Evolutionary conservation across 495 filamentous ascomycete genomes (phyloP).

Genomic region (Penicillium simplicissimum): DNA sequence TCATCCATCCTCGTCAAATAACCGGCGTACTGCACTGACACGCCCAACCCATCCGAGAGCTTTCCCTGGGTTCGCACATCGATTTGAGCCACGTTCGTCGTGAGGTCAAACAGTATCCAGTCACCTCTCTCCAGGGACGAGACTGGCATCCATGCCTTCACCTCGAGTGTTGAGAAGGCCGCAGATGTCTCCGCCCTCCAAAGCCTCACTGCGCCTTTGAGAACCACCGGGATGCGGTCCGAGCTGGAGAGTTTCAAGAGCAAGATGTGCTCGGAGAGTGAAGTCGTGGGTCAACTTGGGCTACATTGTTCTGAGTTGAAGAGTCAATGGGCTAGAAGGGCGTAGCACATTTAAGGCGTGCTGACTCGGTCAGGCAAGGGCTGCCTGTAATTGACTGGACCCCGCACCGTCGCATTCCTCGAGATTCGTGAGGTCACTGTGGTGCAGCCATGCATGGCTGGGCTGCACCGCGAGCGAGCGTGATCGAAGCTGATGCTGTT

Average conservation of each 20-base stretch:
- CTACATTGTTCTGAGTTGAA: background rate
- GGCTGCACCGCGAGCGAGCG: background rate
- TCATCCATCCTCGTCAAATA: background rate
- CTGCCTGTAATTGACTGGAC: background rate
- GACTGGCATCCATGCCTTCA: background rate
- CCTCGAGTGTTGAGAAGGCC: background rate
- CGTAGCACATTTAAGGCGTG: background rate
- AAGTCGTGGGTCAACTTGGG: background rate
- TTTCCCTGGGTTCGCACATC: background rate
- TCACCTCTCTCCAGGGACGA: background rate
- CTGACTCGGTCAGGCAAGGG: background rate
- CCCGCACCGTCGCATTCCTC: background rate
- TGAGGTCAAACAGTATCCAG: background rate
- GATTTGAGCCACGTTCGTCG: background rate
- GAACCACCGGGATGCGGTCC: background rate
- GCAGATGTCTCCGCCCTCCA: background rate
- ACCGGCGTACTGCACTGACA: background rate
- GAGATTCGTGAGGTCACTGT: background rate
- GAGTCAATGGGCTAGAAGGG: background rate
- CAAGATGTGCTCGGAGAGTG: background rate
- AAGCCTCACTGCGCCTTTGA: background rate
- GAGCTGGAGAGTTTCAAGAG: background rate
- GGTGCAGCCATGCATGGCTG: background rate
- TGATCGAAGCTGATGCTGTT: too few relatives aligned
- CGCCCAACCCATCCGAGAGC: background rate